Conservation (phyloP, 306 rosid species). For the Astragalus membranaceus region DNA sequence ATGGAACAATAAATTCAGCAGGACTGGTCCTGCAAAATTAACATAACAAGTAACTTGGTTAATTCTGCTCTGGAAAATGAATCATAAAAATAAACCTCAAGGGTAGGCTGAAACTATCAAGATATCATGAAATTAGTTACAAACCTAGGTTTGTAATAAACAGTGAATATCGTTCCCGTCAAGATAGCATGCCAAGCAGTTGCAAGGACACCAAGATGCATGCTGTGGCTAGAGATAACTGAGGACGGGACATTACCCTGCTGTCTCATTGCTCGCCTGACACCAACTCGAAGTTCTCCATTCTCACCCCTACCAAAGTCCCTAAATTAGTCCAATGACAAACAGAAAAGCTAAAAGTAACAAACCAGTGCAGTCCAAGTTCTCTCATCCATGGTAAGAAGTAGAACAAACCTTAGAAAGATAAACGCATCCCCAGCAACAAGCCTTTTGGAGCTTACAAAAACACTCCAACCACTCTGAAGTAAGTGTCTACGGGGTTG, state of each 20-base stretch:
- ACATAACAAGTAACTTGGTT: neutral
- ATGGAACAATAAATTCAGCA: conserved; percentile 86
- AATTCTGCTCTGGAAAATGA: neutral
- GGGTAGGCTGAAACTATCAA: neutral
- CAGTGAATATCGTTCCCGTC: conserved; percentile 91
- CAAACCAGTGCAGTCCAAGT: neutral
- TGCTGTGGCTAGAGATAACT: conserved; percentile 94
- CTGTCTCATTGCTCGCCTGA: conserved; percentile 99
- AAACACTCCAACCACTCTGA: conserved; percentile 98
- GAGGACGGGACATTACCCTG: conserved; percentile 89
- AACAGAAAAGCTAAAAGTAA: neutral
- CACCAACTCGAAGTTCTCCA: conserved; percentile 96
- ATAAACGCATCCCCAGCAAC: conserved; percentile 99
- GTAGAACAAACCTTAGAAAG: conserved; percentile 57
- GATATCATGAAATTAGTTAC: neutral
- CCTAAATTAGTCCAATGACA: neutral
- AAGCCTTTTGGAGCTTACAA: conserved; percentile 94
- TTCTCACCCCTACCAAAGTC: conserved; percentile 75
- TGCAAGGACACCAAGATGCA: conserved; percentile 99
- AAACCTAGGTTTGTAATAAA: conserved; percentile 94
- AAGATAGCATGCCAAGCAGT: conserved; percentile 92
- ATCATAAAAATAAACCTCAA: neutral
- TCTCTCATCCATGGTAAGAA: neutral
- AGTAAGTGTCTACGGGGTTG: conserved; percentile 94
- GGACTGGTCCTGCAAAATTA: conserved; percentile 75